Evolutionary conservation across 2,329 filamentous ascomycete genomes (phyloP).

Genomic region (Stagonosporopsis rhizophila): DNA sequence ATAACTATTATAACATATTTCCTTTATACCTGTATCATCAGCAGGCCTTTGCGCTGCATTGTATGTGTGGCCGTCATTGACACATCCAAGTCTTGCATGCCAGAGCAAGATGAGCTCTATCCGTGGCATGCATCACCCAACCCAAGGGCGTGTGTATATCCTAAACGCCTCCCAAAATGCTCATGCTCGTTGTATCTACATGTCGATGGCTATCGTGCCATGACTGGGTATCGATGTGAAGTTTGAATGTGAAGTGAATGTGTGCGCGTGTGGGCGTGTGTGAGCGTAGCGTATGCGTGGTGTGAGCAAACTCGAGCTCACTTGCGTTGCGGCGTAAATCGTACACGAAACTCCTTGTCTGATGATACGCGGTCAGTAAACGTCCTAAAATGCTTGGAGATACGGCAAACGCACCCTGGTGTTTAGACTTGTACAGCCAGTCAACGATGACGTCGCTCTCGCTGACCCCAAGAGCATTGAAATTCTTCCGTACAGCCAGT

Average conservation of each 20-base stretch:
- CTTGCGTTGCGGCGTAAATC: slow-evolving; percentile 51
- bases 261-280: slow-evolving; percentile 8
- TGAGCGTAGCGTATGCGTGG: slow-evolving; percentile 10
- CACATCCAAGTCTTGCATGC: slow-evolving; percentile 5
- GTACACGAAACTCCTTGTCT: slow-evolving; percentile 58
- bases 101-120: slow-evolving; percentile 7
- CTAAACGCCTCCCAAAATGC: slow-evolving; percentile 45
- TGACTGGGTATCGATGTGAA: slow-evolving; percentile 46
- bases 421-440: slow-evolving; percentile 74
- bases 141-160: slow-evolving; percentile 16
- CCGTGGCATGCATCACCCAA: slow-evolving; percentile 10
- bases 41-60: slow-evolving; percentile 6
- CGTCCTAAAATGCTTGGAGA: neutral
- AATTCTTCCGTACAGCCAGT: slow-evolving; percentile 77
- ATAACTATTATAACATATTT: slow-evolving; percentile 8
- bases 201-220: slow-evolving; percentile 29
- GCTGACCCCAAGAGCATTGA: slow-evolving; percentile 78
- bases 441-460: slow-evolving; percentile 86
- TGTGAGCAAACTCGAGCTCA: slow-evolving; percentile 26
- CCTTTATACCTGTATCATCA: slow-evolving; percentile 3
- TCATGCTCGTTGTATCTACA: slow-evolving; percentile 38
- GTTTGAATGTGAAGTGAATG: slow-evolving; percentile 37
- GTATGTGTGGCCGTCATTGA: slow-evolving; percentile 14
- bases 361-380: slow-evolving; percentile 13
- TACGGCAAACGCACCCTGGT: slow-evolving; percentile 56